A percentile compares a stretch with the other conserved stretches of the same genome.
phyloP scores from a whole-genome alignment of 495 filamentous ascomycete genomes.

The Neurospora sp. region DNA sequence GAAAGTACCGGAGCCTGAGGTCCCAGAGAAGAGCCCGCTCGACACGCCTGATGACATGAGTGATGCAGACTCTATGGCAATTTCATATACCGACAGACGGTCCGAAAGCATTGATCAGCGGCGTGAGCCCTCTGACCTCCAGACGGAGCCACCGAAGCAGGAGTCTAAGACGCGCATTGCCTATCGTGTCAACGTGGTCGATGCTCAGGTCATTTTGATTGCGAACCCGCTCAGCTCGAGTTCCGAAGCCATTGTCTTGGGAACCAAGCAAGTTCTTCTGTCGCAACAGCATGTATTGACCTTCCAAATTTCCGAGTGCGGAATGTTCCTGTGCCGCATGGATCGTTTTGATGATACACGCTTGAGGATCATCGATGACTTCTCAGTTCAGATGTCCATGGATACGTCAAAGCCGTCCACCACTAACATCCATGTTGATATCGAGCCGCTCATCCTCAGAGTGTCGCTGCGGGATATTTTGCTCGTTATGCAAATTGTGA shows the following conservation, averaged over 20 bases:
- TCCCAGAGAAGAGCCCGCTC: constrained; percentile 42
- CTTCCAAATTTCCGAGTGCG: constrained; percentile 81
- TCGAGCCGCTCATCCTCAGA: constrained; percentile 87
- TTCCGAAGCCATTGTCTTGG: constrained; percentile 91
- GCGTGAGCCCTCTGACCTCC: background rate
- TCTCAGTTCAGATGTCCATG: constrained; percentile 81
- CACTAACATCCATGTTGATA: constrained; percentile 73
- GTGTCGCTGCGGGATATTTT: constrained; percentile 91
- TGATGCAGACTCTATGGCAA: constrained; percentile 43
- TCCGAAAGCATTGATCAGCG: constrained; percentile 16
- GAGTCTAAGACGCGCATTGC: constrained; percentile 59
- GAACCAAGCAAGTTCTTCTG: constrained; percentile 85
- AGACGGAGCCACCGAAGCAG: constrained; percentile 13
- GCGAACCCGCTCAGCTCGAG: constrained; percentile 82
- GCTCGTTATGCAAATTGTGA: constrained; percentile 84
- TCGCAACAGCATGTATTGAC: constrained; percentile 92
- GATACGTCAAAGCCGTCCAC: constrained; percentile 62
- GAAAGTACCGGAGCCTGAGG: constrained; percentile 47
- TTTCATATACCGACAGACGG: constrained; percentile 20
- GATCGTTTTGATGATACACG: constrained; percentile 82
- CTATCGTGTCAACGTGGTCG: constrained; percentile 86
- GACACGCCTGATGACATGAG: constrained; percentile 50
- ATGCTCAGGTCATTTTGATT: constrained; percentile 91
- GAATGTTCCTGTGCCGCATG: constrained; percentile 99
- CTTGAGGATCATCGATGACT: constrained; percentile 89